These are phyloP conservation scores for Karstenula rhodostoma DNA, from an alignment of 2,329 filamentous ascomycete genomes.

Conservation along the genomic window DNA sequence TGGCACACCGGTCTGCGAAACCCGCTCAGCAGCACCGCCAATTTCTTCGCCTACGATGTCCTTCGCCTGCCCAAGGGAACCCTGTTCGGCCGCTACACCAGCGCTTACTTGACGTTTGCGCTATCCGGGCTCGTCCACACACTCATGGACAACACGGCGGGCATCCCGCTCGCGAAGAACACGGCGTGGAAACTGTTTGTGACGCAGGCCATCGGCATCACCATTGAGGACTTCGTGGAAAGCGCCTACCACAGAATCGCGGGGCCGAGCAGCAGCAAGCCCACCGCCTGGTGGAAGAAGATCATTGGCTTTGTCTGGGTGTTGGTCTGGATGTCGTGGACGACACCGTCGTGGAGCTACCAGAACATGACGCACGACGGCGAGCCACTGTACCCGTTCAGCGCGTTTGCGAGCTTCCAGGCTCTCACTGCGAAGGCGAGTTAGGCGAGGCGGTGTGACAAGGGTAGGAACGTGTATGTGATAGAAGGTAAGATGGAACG, in stretches of 20 bases:
- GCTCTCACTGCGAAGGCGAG: not conserved
- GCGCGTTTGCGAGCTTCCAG: not conserved
- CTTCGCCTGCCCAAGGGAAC: constrained; percentile 1
- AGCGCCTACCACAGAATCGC: not conserved
- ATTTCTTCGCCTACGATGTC: constrained; percentile 1
- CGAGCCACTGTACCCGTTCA: not conserved
- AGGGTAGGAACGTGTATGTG: not conserved
- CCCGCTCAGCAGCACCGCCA: constrained; percentile 2
- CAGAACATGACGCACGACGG: constrained; percentile 6
- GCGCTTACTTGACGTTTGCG: constrained; percentile 3
- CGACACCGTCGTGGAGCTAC: constrained; percentile 6
- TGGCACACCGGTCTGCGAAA: constrained; percentile 6
- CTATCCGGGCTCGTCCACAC: constrained; percentile 4
- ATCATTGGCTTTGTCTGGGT: constrained; percentile 5
- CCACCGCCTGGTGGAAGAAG: constrained; percentile 2
- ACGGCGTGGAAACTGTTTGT: constrained; percentile 5
- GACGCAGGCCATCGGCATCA: constrained; percentile 1
- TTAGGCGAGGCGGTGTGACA: not conserved
- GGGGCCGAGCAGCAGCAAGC: not conserved
- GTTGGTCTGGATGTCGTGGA: not conserved
- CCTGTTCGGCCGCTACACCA: not conserved
- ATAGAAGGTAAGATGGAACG: not conserved
- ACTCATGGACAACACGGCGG: constrained; percentile 3
- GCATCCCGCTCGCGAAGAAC: constrained; percentile 1
- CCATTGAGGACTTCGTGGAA: not conserved